phyloP scores from a whole-genome alignment of 331 rosid species.

The Rosa hybrid region DNA sequence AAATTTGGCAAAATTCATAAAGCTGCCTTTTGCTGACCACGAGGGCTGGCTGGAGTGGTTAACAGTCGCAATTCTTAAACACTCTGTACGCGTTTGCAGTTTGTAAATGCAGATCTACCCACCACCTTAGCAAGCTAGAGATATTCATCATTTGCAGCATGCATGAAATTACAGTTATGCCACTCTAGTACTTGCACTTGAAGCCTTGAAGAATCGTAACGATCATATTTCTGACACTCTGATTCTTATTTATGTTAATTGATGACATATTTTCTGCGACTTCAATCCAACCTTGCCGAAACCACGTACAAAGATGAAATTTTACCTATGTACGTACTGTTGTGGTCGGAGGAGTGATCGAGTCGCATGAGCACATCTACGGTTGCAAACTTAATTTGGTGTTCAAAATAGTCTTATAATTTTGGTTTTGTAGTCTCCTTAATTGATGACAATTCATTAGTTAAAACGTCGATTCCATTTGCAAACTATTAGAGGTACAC shows the following conservation, averaged over 20 bases:
- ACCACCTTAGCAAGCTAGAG: not conserved
- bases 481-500: not conserved
- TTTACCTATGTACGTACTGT: not conserved
- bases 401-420: not conserved
- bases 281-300: not conserved
- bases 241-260: not conserved
- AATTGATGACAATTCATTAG: not conserved
- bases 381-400: not conserved
- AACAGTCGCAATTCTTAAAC: not conserved
- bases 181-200: not conserved
- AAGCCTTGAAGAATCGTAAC: not conserved
- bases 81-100: not conserved
- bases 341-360: not conserved
- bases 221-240: not conserved
- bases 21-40: conserved; percentile 8
- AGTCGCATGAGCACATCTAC: too few species aligned
- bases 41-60: not conserved
- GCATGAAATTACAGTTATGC: not conserved
- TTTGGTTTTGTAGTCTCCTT: not conserved
- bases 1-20: not conserved
- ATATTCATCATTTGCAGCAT: not conserved
- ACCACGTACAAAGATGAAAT: not conserved
- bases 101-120: conserved; percentile 6
- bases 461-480: not conserved
- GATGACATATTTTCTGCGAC: not conserved